phyloP scores from a whole-genome alignment of 2,329 filamentous ascomycete genomes.

The Claviceps pazoutovae region DNA sequence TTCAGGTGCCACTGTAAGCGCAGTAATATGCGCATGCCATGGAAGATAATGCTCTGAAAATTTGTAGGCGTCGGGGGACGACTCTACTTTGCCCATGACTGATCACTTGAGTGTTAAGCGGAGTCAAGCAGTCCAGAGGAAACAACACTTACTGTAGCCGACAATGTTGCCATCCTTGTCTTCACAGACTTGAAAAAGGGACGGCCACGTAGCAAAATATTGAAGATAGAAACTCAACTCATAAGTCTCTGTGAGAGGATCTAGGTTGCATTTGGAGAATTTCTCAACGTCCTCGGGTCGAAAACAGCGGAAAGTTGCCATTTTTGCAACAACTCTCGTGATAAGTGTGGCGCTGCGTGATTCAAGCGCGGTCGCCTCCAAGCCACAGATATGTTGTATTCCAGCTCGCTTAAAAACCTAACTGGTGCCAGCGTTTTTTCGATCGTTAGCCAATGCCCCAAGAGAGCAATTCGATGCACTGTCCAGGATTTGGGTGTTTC shows the following conservation, averaged over 20 bases:
- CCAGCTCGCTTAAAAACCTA: too few species aligned
- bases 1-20: slow-evolving; percentile 78
- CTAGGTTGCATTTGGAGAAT: slow-evolving; percentile 89
- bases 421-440: not conserved
- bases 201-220: slow-evolving; percentile 91
- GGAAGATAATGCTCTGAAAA: slow-evolving; percentile 85
- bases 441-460: not conserved
- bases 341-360: not conserved
- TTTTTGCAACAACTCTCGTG: slow-evolving; percentile 19
- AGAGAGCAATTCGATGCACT: not conserved
- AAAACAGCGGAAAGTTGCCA: slow-evolving; percentile 81
- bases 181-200: slow-evolving; percentile 84
- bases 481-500: not conserved
- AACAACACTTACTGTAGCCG: slow-evolving; percentile 61
- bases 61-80: slow-evolving; percentile 60
- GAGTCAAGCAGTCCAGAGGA: slow-evolving; percentile 1
- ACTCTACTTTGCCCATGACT: slow-evolving; percentile 97
- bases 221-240: slow-evolving; percentile 90
- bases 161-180: slow-evolving; percentile 78
- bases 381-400: not conserved
- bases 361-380: not conserved
- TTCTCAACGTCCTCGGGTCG: slow-evolving; percentile 71
- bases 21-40: slow-evolving; percentile 98
- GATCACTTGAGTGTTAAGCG: slow-evolving; percentile 22
- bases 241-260: slow-evolving; percentile 96